A percentile compares a stretch with the other conserved stretches of the same genome.
phyloP scores from a whole-genome alignment of 2,329 filamentous ascomycete species.

The Fonsecaea pugnacius region DNA sequence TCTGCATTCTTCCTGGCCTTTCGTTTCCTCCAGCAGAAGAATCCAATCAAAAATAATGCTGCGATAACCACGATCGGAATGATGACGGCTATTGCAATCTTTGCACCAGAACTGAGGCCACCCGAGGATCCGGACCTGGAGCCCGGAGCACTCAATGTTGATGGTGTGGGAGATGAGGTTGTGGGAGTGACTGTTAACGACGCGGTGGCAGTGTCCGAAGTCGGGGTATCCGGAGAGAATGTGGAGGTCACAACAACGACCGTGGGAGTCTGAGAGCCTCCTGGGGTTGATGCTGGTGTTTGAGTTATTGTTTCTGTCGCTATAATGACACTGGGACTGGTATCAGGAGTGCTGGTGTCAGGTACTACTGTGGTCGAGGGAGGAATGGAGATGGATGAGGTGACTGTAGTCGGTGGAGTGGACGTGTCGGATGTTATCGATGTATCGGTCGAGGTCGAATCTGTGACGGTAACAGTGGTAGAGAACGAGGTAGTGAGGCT shows the following conservation, averaged over 20 bases:
- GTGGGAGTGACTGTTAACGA: constrained; percentile 28
- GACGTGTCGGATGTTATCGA: constrained; percentile 28
- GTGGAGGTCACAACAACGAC: constrained; percentile 40
- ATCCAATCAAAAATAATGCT: constrained; percentile 63
- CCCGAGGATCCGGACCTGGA: constrained; percentile 32
- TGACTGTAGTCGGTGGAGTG: constrained; percentile 37
- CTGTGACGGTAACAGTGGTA: constrained; percentile 31
- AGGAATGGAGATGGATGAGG: constrained; percentile 35
- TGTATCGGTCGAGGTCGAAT: constrained; percentile 14
- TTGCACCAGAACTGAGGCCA: constrained; percentile 60
- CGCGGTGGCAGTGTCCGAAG: constrained; percentile 36
- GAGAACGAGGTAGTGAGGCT: constrained; percentile 31
- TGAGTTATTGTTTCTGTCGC: constrained; percentile 35
- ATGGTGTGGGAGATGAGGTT: constrained; percentile 33
- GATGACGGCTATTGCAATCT: constrained; percentile 89
- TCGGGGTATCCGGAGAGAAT: constrained; percentile 38
- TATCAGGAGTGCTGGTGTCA: constrained; percentile 27
- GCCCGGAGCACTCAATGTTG: constrained; percentile 32
- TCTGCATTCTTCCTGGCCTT: constrained; percentile 83
- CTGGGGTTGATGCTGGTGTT: constrained; percentile 31
- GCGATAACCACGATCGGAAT: constrained; percentile 83
- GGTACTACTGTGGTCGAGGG: constrained; percentile 32
- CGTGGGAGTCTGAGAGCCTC: constrained; percentile 30
- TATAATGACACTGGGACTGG: constrained; percentile 34
- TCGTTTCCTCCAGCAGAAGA: constrained; percentile 77